Evolutionary conservation across 169 alveolate species (phyloP), one percentile per base, ranked within the genome.

Genomic region (Neospora caninum): DNA sequence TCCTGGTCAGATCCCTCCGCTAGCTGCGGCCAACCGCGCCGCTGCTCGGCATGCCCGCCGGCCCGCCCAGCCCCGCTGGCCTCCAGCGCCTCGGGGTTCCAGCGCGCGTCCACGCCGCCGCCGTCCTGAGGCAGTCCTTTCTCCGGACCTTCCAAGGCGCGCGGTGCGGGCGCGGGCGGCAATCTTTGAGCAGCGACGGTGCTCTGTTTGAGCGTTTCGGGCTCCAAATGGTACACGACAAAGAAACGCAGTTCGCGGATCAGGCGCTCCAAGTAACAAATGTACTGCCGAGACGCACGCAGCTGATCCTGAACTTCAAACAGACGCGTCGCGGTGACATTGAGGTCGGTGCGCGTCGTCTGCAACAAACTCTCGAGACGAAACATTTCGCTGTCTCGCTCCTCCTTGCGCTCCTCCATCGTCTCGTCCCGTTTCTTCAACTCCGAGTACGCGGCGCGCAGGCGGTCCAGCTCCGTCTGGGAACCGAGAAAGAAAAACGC

Each of bases 161-260:
- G 58, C 4, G 58, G 58, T 13, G 18, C 39, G 43, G 39, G 45
- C 86, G 10, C 86, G 9, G 49, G 13, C 10, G 39, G 45, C 10
- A 78, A 2, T 43, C 86, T 18, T 10, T 2, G 42, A 4, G 45
- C 27, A 38, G 39, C 39, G 27, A 1, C 45, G 86, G 49, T 78
- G 43, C 43, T n/a, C 22, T n/a, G 43, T 25, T 18, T 4, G 13
- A 16, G 86, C 1, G 7, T 13, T 25, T 78, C 45, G 45, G 45
- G 10, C 45, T 78, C 43, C 43, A 78, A 4, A 0, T 82, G 54
- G 67, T 82, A 82, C 4, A 39, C 29, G 41, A 82, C 38, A 29
- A 38, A 82, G 39, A 82, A 38, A 29, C 89, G 89, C 25, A 82
- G 89, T 18, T 41, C 89, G n/a, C 89, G 89, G 13, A 82, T 82